Evolutionary conservation across 2,329 filamentous ascomycete genomes (phyloP), one percentile per base, ranked within the genome.

Genomic region (Cercospora janseana): DNA sequence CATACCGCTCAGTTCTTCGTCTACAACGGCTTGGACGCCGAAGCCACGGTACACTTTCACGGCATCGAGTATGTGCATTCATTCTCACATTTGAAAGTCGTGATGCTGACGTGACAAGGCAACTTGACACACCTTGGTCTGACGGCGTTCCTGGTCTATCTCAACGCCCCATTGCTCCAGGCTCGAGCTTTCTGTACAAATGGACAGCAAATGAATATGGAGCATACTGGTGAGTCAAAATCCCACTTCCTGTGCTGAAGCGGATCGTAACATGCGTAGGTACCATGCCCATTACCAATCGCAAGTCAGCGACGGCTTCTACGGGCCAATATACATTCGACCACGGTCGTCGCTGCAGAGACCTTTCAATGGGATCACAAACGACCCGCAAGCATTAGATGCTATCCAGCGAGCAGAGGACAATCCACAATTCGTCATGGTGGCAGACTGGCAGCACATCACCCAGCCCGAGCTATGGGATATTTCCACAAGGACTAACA

Each of bases 111-210:
- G 7, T 40, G 8, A 1, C 9, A 23, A 52, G 50, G 27, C 51
- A 54, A 37, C 32, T 34, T 15, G 16, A 54, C 13, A 58, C 57
- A 13, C 57, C 57, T 31, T 60, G 57, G 57, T 52, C 56, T 4
- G 58, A 60, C 38, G 58, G 58, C 13, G 54, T 57, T 13, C 51
- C 56, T 28, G 58, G 58, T 5, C 32, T 60, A 3, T 52, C 56
- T 8, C 58, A 60, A 38, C 42, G 27, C 13, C 54, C 46, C 6
- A 59, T 60, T 64, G 21, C 24, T 6, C 51, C 54, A 13, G 54
- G 51, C 10, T 34, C 40, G 4, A 42, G 45, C n/a, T 57, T 32
- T 28, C 32, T 55, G 4, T 57, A 59, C 46, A 44, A 51, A 21
- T 59, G 48, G 45, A 52, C 37, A 9, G 56, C 56, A 4, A 45